Evolutionary conservation across 1,284 basidiomycete genomes (phyloP), one percentile per base, ranked within the genome.

Genomic region (Sporisorium scitamineum): DNA sequence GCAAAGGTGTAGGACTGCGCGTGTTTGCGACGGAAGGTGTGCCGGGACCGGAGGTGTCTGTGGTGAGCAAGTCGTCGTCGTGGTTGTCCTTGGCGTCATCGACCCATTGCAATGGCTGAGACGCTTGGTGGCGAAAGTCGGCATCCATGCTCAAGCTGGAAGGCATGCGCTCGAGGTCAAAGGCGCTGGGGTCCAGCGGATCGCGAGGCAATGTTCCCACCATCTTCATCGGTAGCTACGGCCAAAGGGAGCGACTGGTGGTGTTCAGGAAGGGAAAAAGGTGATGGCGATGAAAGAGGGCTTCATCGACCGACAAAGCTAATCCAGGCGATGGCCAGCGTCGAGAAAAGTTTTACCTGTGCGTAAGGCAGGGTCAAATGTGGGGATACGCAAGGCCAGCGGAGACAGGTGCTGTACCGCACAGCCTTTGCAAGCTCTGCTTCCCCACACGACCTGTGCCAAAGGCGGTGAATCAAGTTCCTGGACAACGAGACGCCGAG

Each of bases 101-200:
- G 7, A 60, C 67, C 72, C 72, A 75, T 22, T 45, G 59, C 10
- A 75, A 24, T 7, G 69, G 69, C 31, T 71, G 50, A 3, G 62
- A 61, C 14, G 69, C 34, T n/a, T 61, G 62, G 9, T 59, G 53
- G 58, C 47, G 31, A 34, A 71, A 71, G 1, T 62, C 42, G 39
- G 27, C 32, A 39, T 66, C 69, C 56, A 65, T 67, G 54, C 61
- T 73, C 29, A 73, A 41, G 39, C 61, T 57, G 1, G 65, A 65
- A 4, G 65, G 64, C 64, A 73, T 44, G 48, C 57, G 54, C 32
- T 56, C 58, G 24, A 73, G 64, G 54, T 68, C 70, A 39, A 31
- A 27, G 29, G 55, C 65, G 27, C 29, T 57, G 5, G 54, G 45
- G 24, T 65, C 62, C 18, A 50, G 34, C 8, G 54, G 47, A 20